Evolutionary conservation across 306 rosid genomes (phyloP), one percentile per base, ranked within the genome.

Genomic region (Boehmeria nivea): DNA sequence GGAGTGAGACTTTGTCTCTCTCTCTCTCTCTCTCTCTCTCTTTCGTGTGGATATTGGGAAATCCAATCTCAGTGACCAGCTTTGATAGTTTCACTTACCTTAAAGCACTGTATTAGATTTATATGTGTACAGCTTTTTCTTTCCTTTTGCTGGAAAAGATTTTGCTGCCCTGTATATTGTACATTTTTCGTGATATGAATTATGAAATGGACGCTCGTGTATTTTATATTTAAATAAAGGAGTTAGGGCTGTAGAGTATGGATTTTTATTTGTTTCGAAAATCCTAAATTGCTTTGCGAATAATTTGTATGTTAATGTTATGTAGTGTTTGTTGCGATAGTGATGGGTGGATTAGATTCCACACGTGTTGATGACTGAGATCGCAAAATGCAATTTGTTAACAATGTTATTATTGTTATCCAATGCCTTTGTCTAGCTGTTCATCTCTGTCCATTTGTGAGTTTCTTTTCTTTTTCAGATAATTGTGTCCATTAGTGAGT

Each of bases 111-210:
- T 9, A 17, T 45, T 38, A 61, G 46, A 65, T 38, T 39, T 73
- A 60, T 39, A 40, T 76, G 81, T 77, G 69, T 61, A 80, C 83
- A 86, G 85, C 63, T 72, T 79, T 75, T 58, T 28, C 24, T 43
- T 61, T 65, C 70, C 38, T 40, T 81, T 74, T 16, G 38, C 1
- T 2, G 70, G 23, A 54, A 52, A 51, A 58, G 67, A 67, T 68
- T 54, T 64, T 73, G 66, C 62, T 60, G 68, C 44, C 70, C 21
- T 43, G 62, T 62, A 65, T 54, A 50, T 55, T 43, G 59, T 62
- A 65, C 61, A 50, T 55, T 64, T 48, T 45, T 23, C 24, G 57
- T 36, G 12, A 40, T 22, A 54, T 16, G 20, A 3, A 14, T 40
- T 40, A n/a, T 40, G n/a, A 40, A 40, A 11, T 40, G 4, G n/a